Percentiles rank a stretch among this genome's conserved stretches.
Conservation (phyloP, 176 grass and related monocot species). For the Poa annua region DNA sequence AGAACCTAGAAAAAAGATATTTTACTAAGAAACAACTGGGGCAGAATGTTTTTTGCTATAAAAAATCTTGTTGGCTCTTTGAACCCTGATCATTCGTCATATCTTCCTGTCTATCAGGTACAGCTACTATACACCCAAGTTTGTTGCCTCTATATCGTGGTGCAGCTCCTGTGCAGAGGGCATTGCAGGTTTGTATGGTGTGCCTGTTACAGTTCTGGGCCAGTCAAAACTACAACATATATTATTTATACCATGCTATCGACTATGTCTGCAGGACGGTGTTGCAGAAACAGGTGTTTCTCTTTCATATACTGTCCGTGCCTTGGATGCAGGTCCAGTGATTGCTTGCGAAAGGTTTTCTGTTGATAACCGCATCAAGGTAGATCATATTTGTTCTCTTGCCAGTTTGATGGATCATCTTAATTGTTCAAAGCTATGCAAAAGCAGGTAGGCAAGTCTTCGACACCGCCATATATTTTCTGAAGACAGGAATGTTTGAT, state of each 20-base stretch:
- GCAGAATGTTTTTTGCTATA: neutral
- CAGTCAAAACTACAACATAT: conserved; percentile 20
- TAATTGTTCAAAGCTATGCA: conserved; percentile 19
- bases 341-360: conserved; percentile 73
- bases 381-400: conserved; percentile 42
- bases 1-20: neutral
- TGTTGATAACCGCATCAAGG: conserved; percentile 83
- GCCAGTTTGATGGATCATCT: conserved; percentile 20
- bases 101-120: conserved; percentile 55
- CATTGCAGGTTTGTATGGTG: conserved; percentile 72
- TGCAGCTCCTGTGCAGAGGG: conserved; percentile 98
- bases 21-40: too few relatives aligned
- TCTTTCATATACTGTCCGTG: conserved; percentile 85
- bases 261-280: conserved; percentile 73
- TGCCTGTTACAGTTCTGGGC: conserved; percentile 16
- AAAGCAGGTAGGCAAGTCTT: conserved; percentile 19
- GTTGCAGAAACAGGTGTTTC: conserved; percentile 96
- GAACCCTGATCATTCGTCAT: conserved; percentile 10
- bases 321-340: conserved; percentile 84
- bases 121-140: conserved; percentile 95
- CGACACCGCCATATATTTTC: conserved; percentile 1
- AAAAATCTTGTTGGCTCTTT: neutral
- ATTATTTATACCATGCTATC: conserved; percentile 26
- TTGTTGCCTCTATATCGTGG: conserved; percentile 90
- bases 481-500: neutral